Evolutionary conservation across 2,329 filamentous ascomycete species (phyloP).

Genomic region (Uncinocarpus reesii): DNA sequence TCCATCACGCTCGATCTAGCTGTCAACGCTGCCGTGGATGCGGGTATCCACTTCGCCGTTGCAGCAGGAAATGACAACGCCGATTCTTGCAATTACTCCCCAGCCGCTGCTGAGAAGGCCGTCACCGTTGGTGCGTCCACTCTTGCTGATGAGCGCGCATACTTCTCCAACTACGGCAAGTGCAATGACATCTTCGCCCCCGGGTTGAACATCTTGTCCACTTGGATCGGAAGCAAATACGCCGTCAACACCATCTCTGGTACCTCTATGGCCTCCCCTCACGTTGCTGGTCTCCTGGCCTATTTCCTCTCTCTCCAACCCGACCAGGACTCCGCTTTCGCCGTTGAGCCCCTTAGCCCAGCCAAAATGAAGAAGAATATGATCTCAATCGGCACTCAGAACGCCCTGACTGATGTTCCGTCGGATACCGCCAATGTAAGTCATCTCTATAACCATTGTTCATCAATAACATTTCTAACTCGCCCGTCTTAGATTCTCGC

Average conservation of each 20-base stretch:
- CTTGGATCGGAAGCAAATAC: conserved; percentile 94
- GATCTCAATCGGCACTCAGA: conserved; percentile 70
- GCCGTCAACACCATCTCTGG: conserved; percentile 98
- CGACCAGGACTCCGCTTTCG: conserved; percentile 76
- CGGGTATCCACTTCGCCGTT: conserved; percentile 93
- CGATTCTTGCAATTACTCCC: conserved; percentile 98
- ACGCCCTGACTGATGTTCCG: conserved; percentile 70
- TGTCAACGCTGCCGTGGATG: conserved; percentile 84
- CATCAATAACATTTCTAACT: conserved; percentile 20
- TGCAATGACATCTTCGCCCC: conserved; percentile 99
- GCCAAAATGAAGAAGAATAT: conserved; percentile 87
- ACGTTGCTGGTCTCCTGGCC: conserved; percentile 90
- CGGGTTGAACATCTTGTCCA: conserved; percentile 91
- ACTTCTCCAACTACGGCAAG: conserved; percentile 99
- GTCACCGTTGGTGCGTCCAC: conserved; percentile 94
- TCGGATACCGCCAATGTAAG: conserved; percentile 71
- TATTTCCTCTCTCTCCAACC: conserved; percentile 98
- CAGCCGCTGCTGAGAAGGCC: conserved; percentile 80
- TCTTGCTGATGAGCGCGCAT: conserved; percentile 87
- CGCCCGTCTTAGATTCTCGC: conserved; percentile 56
- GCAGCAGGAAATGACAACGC: conserved; percentile 98
- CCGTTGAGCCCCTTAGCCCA: conserved; percentile 79
- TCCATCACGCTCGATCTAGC: conserved; percentile 80
- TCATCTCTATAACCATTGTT: conserved; percentile 14
- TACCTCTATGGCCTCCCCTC: conserved; percentile 97